phyloP scores from a whole-genome alignment of 1,139 yeast species.

The Debaryomyces udenii region DNA sequence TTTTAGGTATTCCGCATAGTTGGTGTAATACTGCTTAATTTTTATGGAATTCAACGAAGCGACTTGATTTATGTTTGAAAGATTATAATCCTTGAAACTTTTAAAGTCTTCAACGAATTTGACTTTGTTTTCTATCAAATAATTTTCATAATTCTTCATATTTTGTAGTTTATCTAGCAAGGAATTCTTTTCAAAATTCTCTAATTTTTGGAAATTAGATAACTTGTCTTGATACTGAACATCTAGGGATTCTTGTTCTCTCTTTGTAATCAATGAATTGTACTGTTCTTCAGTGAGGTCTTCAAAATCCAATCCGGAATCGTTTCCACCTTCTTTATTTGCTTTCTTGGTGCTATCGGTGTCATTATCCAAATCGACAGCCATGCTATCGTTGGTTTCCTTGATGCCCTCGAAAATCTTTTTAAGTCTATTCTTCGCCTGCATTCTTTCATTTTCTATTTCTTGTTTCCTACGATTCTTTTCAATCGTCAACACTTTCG shows the following conservation, averaged over 20 bases:
- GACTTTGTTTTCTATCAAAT: slow-evolving; percentile 41
- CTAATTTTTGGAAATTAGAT: slow-evolving; percentile 19
- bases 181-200: slow-evolving; percentile 20
- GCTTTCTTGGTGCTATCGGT: slow-evolving; percentile 16
- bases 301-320: slow-evolving; percentile 26
- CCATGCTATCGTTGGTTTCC: slow-evolving; percentile 25
- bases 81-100: slow-evolving; percentile 21
- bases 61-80: slow-evolving; percentile 5
- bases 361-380: slow-evolving; percentile 16
- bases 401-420: slow-evolving; percentile 52
- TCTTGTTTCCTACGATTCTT: slow-evolving; percentile 57
- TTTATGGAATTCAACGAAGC: slow-evolving; percentile 7
- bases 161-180: slow-evolving; percentile 23
- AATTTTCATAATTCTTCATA: slow-evolving; percentile 32
- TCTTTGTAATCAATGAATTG: slow-evolving; percentile 24
- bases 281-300: slow-evolving; percentile 41
- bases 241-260: slow-evolving; percentile 21
- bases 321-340: slow-evolving; percentile 16
- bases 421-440: slow-evolving; percentile 54
- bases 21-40: slow-evolving; percentile 31
- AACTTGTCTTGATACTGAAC: slow-evolving; percentile 23
- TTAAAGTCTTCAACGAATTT: slow-evolving; percentile 37
- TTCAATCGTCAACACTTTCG: slow-evolving; percentile 61
- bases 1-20: slow-evolving; percentile 44
- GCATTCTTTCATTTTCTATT: slow-evolving; percentile 51